Evolutionary conservation across 352 stramenopile species (phyloP).

Genomic region (Pythium rishiriense): DNA sequence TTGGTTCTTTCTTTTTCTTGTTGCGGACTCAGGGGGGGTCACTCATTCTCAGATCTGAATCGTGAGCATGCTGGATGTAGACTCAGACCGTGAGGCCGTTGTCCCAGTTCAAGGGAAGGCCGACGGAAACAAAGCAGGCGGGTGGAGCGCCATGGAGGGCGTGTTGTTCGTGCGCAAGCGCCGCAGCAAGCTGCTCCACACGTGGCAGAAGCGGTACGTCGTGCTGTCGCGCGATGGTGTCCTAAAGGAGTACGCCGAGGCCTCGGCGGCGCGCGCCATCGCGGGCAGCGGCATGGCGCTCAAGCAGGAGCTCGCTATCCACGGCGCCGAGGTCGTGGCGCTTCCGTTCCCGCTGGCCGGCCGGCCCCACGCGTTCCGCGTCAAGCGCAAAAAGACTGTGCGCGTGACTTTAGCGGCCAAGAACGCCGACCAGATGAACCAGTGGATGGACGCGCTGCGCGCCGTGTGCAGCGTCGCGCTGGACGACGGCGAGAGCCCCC

Average conservation of each 20-base stretch:
- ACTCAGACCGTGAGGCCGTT: constrained; percentile 15
- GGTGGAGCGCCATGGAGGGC: constrained; percentile 44
- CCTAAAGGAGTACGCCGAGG: constrained; percentile 52
- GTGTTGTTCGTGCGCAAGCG: constrained; percentile 50
- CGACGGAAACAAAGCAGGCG: background rate
- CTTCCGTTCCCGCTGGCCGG: constrained; percentile 54
- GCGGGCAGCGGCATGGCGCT: constrained; percentile 50
- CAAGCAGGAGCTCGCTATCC: constrained; percentile 43
- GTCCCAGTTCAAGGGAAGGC: background rate
- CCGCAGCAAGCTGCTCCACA: constrained; percentile 55
- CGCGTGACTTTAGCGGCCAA: constrained; percentile 52
- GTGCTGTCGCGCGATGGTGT: constrained; percentile 47
- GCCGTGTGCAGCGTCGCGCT: constrained; percentile 19
- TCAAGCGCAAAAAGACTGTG: constrained; percentile 28
- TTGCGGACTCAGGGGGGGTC: background rate
- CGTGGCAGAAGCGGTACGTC: constrained; percentile 75
- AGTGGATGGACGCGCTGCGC: constrained; percentile 49
- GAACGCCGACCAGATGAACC: constrained; percentile 40
- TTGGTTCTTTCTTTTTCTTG: background rate
- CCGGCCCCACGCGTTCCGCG: constrained; percentile 57
- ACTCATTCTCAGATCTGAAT: constrained; percentile 23
- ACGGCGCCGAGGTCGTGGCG: constrained; percentile 35
- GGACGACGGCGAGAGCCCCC: constrained; percentile 10
- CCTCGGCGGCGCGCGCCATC: constrained; percentile 20
- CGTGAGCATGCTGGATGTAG: background rate